Evolutionary conservation across 495 filamentous ascomycete species (phyloP).

Genomic region (Podospora appendiculata): DNA sequence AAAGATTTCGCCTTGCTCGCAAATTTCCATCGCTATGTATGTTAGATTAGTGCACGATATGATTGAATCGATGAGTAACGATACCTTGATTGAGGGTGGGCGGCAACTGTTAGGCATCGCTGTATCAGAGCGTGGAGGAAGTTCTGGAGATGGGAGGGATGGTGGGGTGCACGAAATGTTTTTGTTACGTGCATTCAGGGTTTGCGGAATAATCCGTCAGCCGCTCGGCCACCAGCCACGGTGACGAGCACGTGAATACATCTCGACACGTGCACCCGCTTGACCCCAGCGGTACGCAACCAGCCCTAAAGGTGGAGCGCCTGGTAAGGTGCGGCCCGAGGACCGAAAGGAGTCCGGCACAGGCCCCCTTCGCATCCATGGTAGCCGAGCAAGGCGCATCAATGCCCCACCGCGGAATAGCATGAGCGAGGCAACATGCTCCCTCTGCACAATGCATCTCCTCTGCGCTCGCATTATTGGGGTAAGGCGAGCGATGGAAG

Average conservation of each 20-base stretch:
- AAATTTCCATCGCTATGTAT: slow-evolving; percentile 1
- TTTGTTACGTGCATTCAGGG: not conserved
- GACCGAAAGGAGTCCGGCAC: no score
- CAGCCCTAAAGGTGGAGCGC: no score
- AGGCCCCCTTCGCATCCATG: no score
- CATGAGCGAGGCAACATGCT: no score
- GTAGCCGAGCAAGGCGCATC: no score
- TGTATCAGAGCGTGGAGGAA: not conserved
- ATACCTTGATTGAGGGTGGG: not conserved
- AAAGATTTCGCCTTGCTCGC: slow-evolving; percentile 1
- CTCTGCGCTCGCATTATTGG: no score
- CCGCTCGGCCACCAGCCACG: not conserved
- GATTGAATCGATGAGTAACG: not conserved
- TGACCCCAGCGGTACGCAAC: no score
- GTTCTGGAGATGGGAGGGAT: not conserved
- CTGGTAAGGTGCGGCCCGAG: no score
- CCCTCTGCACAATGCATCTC: no score
- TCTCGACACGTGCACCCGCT: no score
- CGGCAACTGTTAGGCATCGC: not conserved
- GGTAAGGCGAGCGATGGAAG: no score
- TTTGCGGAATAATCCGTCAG: not conserved
- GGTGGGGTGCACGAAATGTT: not conserved
- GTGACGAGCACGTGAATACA: not conserved
- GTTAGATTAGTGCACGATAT: not conserved
- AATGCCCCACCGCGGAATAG: no score